Base-by-base conservation (phyloP, 1,139 yeast genomes). In the Kodamaea alishanica region DNA sequence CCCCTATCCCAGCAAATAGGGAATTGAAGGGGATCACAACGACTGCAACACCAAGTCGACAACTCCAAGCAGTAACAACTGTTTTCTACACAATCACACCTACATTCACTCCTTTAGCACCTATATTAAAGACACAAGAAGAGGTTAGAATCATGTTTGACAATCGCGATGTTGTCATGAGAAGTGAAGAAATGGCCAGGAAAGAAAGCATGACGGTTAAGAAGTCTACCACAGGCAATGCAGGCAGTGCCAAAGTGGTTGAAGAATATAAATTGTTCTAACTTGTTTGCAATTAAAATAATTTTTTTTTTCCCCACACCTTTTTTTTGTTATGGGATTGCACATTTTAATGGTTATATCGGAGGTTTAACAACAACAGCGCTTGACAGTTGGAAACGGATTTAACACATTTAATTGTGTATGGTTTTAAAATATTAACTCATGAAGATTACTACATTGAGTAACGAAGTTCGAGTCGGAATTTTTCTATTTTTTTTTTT, bases 1-100 rank as follows among this genome's bases (percentile, higher is more conserved):
- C 65, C 2, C 62, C 63, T 6, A 47, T 60, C 9, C 63, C 64
- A 6, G 63, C 63, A 20, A 49, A 60, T 36, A 36, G 50, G 12
- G 50, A 48, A 28, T 49, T 58, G 30, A 52, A 49, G 36, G 58
- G 59, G 1, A 34, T 44, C 8, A 27, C 40, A 10, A 25, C 41
- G 23, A 25, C 44, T 12, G 39, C 46, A 25, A 10, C 38, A 24
- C 30, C 35, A n/a, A 24, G 20, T 15, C 20, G 15, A 22, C 41
- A 4, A 22, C 27, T 26, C 8, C 34, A 30, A 6, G 11, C 6
- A 28, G 40, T 45, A 2, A 42, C 49, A 6, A 39, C 46, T n/a
- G 37, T 50, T 6, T 54, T 54, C 34, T 44, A 56, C 29, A 48
- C 55, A 23, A 40, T 52, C 26, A 32, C 40, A n/a, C 56, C 60